Evolutionary conservation across 441 rosid species (phyloP).

Genomic region (Erysimum cheiri): DNA sequence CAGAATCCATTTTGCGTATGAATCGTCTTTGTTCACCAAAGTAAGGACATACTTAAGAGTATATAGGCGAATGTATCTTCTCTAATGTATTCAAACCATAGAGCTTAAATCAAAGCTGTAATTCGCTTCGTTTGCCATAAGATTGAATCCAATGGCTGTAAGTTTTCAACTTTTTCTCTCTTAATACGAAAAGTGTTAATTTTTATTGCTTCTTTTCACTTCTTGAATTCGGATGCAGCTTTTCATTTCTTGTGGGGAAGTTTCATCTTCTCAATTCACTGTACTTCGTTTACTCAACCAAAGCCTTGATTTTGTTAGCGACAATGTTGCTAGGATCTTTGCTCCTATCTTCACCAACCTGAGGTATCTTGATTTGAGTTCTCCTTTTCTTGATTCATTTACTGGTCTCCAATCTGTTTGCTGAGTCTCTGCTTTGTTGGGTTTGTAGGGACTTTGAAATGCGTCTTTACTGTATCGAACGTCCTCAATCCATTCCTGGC

Average conservation of each 20-base stretch:
- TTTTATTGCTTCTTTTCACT: not conserved
- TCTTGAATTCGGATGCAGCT: conserved; percentile 44
- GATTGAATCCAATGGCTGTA: conserved; percentile 38
- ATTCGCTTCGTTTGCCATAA: no score
- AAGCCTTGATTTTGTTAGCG: conserved; percentile 53
- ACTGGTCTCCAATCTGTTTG: not conserved
- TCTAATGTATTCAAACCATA: not conserved
- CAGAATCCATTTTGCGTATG: conserved; percentile 25
- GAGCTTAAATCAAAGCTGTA: not conserved
- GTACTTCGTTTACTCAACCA: conserved; percentile 51
- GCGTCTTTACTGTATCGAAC: conserved; percentile 38
- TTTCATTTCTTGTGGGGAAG: conserved; percentile 52
- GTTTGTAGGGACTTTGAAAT: conserved; percentile 41
- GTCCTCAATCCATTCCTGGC: conserved; percentile 25
- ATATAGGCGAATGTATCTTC: conserved; percentile 5
- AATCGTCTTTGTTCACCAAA: not conserved
- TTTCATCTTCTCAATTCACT: conserved; percentile 45
- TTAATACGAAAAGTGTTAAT: conserved; percentile 1
- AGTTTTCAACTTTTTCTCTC: conserved; percentile 10
- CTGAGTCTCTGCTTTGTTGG: conserved; percentile 27
- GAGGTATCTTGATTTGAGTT: conserved; percentile 42
- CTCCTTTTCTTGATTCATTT: not conserved
- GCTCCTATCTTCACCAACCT: conserved; percentile 41
- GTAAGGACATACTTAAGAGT: not conserved
- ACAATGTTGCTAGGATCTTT: conserved; percentile 48